Percentiles rank a stretch among this genome's conserved stretches.
Evolutionary conservation across 2,329 filamentous ascomycete species (phyloP).

Genomic region (Hymenoscyphus fraxineus): DNA sequence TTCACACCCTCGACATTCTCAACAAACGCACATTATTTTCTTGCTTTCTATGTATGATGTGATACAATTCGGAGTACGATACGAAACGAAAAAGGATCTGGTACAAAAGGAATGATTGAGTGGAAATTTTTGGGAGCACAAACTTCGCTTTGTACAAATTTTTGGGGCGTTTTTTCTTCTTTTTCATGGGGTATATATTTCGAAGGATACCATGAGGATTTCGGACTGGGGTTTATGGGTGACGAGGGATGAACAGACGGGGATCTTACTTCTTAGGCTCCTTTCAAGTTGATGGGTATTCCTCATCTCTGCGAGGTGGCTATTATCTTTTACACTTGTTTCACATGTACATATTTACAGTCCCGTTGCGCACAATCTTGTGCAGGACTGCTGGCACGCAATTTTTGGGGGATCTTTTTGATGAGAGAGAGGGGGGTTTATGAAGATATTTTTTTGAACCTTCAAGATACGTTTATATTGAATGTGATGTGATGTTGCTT

Average conservation of each 20-base stretch:
- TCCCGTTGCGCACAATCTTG: neutral
- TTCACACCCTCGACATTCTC: conserved; percentile 2
- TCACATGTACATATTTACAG: conserved; percentile 1
- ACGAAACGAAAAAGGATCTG: neutral
- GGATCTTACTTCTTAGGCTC: neutral
- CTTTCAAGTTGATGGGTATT: neutral
- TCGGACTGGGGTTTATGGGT: neutral
- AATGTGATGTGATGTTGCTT: neutral
- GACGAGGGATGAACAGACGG: neutral
- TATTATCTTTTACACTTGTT: neutral
- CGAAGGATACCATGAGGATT: neutral
- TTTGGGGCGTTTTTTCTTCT: conserved; percentile 3
- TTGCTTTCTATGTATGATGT: conserved; percentile 11
- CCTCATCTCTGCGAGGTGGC: neutral
- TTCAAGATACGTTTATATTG: neutral
- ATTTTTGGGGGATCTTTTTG: neutral
- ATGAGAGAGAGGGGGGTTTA: neutral
- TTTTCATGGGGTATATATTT: neutral
- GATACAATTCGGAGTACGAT: neutral
- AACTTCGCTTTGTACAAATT: conserved; percentile 24
- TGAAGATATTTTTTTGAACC: neutral
- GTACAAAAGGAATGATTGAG: neutral
- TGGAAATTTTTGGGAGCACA: conserved; percentile 15
- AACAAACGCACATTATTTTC: conserved; percentile 12
- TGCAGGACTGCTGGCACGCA: neutral